Percentiles rank a stretch among this genome's conserved stretches.
phyloP scores from a whole-genome alignment of 2,329 filamentous ascomycete species.

The Aspergillus sp. region DNA sequence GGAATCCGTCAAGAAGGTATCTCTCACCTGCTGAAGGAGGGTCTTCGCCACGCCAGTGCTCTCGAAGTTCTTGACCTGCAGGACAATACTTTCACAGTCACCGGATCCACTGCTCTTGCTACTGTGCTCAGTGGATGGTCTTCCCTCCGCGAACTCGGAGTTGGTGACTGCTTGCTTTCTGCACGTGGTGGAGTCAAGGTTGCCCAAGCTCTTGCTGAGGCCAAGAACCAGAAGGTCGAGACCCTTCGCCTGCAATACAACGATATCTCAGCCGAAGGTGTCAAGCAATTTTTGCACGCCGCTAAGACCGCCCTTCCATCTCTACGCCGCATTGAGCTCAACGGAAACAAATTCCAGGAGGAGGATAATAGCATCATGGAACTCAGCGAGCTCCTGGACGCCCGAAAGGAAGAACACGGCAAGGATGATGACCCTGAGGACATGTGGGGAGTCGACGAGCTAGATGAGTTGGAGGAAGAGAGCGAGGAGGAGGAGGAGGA shows the following conservation, averaged over 20 bases:
- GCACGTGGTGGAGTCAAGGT: slow-evolving; percentile 74
- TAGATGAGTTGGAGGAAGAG: slow-evolving; percentile 80
- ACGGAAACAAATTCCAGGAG: slow-evolving; percentile 92
- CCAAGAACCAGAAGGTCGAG: slow-evolving; percentile 76
- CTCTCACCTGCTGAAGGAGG: slow-evolving; percentile 73
- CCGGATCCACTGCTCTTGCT: slow-evolving; percentile 75
- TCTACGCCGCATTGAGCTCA: slow-evolving; percentile 84
- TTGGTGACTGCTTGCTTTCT: slow-evolving; percentile 84
- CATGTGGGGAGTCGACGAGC: slow-evolving; percentile 79
- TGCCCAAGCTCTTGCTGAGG: slow-evolving; percentile 69
- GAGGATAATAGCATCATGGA: slow-evolving; percentile 71
- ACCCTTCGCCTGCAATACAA: slow-evolving; percentile 87
- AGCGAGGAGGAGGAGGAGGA: slow-evolving; percentile 68
- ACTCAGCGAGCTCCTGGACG: slow-evolving; percentile 70
- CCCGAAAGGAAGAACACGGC: slow-evolving; percentile 70
- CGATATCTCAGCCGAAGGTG: slow-evolving; percentile 76
- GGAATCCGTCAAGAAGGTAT: slow-evolving; percentile 95
- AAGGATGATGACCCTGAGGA: slow-evolving; percentile 69
- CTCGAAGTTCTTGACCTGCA: slow-evolving; percentile 85
- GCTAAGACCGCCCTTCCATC: slow-evolving; percentile 68
- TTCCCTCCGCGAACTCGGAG: slow-evolving; percentile 75
- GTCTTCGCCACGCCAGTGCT: slow-evolving; percentile 67
- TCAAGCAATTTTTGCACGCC: slow-evolving; percentile 70
- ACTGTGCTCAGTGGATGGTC: slow-evolving; percentile 73
- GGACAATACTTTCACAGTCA: slow-evolving; percentile 92